Base-by-base conservation (phyloP, 164 flowering plant genomes). In the Stephania cephalantha region DNA sequence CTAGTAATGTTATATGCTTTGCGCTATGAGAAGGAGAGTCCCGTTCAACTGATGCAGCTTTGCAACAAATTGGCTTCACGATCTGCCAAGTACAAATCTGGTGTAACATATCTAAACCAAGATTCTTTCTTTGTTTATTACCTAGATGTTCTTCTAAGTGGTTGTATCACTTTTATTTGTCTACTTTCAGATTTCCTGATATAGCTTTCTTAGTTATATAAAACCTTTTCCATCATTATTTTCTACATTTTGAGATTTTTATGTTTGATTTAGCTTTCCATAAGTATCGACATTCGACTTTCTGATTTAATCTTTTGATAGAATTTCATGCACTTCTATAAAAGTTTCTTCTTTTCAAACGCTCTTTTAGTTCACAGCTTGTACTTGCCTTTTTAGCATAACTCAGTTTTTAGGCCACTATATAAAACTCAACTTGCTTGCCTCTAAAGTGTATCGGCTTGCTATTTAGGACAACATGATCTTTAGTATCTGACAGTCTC, bases 1-100 rank as follows among this genome's bases (percentile, higher is more conserved):
- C 79, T 95, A 10, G 97, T 92, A 48, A 92, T 93, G 98, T 63
- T 95, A 84, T 95, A 93, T 85, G 98, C 98, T 75, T 81, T 95
- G 86, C 94, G 99, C 48, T 95, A 93, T 84, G 99, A 95, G 86
- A 95, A 95, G 82, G 99, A 95, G 78, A 95, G 91, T 79, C 93
- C 99, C 61, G 95, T 95, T 79, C 98, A 95, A 78, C 81, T 95
- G 85, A 95, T 95, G 99, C 98, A 95, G 87, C 91, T 95, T 72
- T 88, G 91, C 79, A 95, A 94, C 86, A 95, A 92, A 82, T 78
- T 95, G 78, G 89, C 98, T 46, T 87, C 98, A 58, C 85, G 86
- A 46, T 93, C 97, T 81, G 84, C 98, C 58, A 92, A 92, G 82
- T 94, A 95, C 87, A 93, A 94, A 83, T 85, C 97, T 76, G 98